These are phyloP conservation scores for Monilinia polystroma DNA, from an alignment of 2,329 filamentous ascomycete species.

Conservation along the genomic window DNA sequence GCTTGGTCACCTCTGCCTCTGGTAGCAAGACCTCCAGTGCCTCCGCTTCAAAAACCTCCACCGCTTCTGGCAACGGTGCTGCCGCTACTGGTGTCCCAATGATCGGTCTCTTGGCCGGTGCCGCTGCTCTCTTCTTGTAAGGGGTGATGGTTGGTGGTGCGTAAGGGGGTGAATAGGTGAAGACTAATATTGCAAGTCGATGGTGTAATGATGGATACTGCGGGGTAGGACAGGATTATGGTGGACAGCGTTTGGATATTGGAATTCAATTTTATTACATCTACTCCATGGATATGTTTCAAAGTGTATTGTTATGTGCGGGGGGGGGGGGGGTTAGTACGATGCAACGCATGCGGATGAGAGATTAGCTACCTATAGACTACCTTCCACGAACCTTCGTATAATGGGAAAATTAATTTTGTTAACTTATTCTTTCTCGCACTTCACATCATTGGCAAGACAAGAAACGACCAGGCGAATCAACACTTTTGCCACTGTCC, in stretches of 20 bases:
- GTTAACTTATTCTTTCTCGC: background rate
- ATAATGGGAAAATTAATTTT: conserved; percentile 11
- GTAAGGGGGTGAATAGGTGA: background rate
- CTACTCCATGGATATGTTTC: conserved; percentile 1
- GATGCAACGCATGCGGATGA: conserved; percentile 1
- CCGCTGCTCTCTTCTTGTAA: conserved; percentile 22
- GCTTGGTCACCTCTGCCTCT: background rate
- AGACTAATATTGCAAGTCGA: background rate
- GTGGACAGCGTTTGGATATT: background rate
- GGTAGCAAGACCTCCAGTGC: background rate
- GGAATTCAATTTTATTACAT: conserved; percentile 6
- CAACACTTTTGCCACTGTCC: too few relatives aligned
- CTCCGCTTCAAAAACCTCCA: background rate
- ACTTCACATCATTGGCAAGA: background rate
- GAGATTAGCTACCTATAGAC: conserved; percentile 4
- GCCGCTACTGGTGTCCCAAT: conserved; percentile 20
- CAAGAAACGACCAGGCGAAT: background rate
- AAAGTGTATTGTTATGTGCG: conserved; percentile 3
- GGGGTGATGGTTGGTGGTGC: background rate
- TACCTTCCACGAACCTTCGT: conserved; percentile 3
- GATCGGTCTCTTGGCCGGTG: conserved; percentile 21
- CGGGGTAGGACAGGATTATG: background rate
- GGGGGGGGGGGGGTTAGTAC: background rate
- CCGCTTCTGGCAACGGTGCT: conserved; percentile 12
- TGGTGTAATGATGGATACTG: conserved; percentile 15